A percentile compares a stretch with the other conserved stretches of the same genome.
Conservation (phyloP, 2,329 filamentous ascomycete species). For the Botrytis fabae region DNA sequence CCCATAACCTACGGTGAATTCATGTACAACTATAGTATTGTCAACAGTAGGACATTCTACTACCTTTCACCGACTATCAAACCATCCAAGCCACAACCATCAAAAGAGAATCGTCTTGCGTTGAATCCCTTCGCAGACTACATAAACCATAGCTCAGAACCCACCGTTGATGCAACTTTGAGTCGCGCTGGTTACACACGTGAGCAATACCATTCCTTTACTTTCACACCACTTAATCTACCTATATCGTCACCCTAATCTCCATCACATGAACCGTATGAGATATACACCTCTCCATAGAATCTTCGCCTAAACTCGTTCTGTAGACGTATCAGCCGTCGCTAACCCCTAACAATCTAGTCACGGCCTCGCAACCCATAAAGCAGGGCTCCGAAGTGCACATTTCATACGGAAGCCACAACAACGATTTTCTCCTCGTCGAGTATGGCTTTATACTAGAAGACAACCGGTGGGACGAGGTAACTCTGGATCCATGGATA, state of each 20-base stretch:
- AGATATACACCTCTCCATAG: background rate
- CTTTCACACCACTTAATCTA: background rate
- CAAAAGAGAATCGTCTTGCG: conserved; percentile 60
- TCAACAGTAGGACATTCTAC: conserved; percentile 65
- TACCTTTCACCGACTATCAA: conserved; percentile 41
- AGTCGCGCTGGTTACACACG: conserved; percentile 52
- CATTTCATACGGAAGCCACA: conserved; percentile 69
- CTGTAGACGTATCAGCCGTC: background rate
- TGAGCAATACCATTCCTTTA: background rate
- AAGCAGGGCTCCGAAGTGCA: conserved; percentile 62
- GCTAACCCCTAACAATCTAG: background rate
- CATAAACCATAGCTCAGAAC: conserved; percentile 55
- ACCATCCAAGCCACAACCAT: conserved; percentile 45
- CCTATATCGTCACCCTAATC: too few species aligned
- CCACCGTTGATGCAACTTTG: conserved; percentile 50
- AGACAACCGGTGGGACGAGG: conserved; percentile 38
- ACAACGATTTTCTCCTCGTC: conserved; percentile 69
- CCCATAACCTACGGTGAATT: conserved; percentile 45
- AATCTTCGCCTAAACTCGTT: background rate
- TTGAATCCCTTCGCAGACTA: conserved; percentile 73
- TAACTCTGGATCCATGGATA: conserved; percentile 37
- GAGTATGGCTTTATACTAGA: conserved; percentile 54
- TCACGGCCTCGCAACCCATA: conserved; percentile 55
- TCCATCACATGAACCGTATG: background rate
- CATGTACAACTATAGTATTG: conserved; percentile 57